These are phyloP conservation scores for Puya raimondii DNA, from an alignment of 176 grass and related monocot genomes.

Conservation along the genomic window DNA sequence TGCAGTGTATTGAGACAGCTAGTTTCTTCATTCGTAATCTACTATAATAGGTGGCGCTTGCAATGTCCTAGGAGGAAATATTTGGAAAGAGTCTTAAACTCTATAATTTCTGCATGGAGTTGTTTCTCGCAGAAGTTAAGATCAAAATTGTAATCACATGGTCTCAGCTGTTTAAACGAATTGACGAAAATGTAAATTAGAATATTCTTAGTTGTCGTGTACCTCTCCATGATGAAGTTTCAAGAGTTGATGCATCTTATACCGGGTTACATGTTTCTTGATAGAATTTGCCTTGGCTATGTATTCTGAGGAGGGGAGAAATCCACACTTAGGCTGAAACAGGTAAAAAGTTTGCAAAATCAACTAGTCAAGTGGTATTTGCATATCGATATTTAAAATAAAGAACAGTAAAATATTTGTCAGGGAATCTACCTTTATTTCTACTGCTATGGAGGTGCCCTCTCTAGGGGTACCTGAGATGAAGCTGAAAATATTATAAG, in stretches of 20 bases:
- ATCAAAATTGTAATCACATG: no score
- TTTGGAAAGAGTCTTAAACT: no score
- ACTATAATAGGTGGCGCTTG: no score
- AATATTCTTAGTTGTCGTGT: neutral
- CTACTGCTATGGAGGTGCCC: constrained; percentile 60
- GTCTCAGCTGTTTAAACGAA: neutral
- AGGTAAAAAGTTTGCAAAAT: neutral
- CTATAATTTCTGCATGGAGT: no score
- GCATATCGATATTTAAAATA: constrained; percentile 1
- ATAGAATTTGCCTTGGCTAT: constrained; percentile 60
- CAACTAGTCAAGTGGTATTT: neutral
- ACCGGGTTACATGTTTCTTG: constrained; percentile 80
- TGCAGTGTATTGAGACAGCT: no score
- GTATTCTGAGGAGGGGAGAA: constrained; percentile 86
- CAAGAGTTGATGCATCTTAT: constrained; percentile 86
- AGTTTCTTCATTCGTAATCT: no score
- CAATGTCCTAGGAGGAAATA: no score
- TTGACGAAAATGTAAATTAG: neutral
- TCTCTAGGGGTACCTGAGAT: constrained; percentile 50
- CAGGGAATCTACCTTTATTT: constrained; percentile 70
- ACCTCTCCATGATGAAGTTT: constrained; percentile 76
- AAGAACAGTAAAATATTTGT: constrained; percentile 6
- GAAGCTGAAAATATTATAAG: constrained; percentile 5
- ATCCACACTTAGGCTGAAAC: constrained; percentile 82
- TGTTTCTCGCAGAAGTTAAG: no score